Percentiles rank a stretch among this genome's conserved stretches.
These are phyloP conservation scores for Orbilia brochopaga DNA, from an alignment of 2,329 filamentous ascomycete species.

Conservation along the genomic window DNA sequence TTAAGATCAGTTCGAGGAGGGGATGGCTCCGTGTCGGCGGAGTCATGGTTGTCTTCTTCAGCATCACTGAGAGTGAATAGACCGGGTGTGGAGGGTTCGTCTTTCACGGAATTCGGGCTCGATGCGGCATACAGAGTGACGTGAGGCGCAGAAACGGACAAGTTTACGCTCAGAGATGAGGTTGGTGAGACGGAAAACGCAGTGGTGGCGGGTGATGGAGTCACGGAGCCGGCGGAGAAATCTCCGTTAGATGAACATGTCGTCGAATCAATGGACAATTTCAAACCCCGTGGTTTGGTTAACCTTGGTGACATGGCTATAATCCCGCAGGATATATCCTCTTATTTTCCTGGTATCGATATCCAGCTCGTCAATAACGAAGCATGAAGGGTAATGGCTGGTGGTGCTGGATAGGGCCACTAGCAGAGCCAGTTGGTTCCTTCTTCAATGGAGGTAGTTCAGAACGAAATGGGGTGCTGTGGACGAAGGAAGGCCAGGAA, in stretches of 20 bases:
- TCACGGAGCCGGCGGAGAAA: conserved; percentile 43
- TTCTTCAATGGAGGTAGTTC: background rate
- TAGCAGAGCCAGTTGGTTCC: conserved; percentile 6
- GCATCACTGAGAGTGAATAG: conserved; percentile 43
- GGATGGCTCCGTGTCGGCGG: conserved; percentile 43
- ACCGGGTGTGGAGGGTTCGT: conserved; percentile 44
- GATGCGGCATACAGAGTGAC: conserved; percentile 39
- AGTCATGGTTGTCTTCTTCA: conserved; percentile 33
- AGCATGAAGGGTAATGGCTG: conserved; percentile 36
- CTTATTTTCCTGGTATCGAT: conserved; percentile 37
- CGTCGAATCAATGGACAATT: conserved; percentile 46
- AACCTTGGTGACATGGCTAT: conserved; percentile 42
- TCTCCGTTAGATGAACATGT: conserved; percentile 48
- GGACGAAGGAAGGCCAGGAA: background rate
- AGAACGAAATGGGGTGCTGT: background rate
- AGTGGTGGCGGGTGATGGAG: conserved; percentile 43
- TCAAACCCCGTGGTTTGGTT: conserved; percentile 36
- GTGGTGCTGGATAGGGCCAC: conserved; percentile 2
- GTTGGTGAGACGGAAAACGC: conserved; percentile 42
- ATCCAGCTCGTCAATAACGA: conserved; percentile 51
- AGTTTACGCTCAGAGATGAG: conserved; percentile 42
- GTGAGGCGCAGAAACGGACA: conserved; percentile 27
- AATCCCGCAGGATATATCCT: conserved; percentile 39
- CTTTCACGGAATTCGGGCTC: conserved; percentile 40
- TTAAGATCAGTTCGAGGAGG: conserved; percentile 44